Conservation (phyloP, 306 rosid genomes). For the Castanospermum australe region DNA sequence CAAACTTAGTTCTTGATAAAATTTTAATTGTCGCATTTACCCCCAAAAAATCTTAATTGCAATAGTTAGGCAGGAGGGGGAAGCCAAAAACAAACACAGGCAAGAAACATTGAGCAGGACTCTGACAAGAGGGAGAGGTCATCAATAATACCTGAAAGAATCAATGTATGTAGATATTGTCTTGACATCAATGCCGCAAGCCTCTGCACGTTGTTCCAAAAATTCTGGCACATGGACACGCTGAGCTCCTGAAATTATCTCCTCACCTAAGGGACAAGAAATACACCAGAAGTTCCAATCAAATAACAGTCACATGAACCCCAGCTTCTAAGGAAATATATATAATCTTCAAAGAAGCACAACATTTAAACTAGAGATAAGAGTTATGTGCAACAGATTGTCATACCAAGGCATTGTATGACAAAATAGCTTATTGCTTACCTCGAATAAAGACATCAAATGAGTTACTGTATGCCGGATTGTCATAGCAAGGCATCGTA, state of each 20-base stretch:
- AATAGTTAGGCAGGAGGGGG: neutral
- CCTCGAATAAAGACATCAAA: conserved; percentile 98
- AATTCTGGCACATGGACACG: conserved; percentile 82
- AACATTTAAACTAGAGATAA: neutral
- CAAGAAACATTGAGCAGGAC: neutral
- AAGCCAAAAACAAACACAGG: neutral
- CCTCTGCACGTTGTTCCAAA: conserved; percentile 71
- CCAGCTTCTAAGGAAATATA: neutral
- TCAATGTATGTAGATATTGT: conserved; percentile 80
- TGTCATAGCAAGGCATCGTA: conserved; percentile 92
- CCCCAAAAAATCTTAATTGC: neutral
- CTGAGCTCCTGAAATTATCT: conserved; percentile 95
- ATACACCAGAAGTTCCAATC: conserved; percentile 17
- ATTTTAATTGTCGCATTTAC: neutral
- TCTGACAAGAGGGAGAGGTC: neutral
- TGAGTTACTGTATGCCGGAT: conserved; percentile 75
- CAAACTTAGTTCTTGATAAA: neutral
- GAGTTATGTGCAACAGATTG: neutral
- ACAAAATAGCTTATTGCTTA: conserved; percentile 28
- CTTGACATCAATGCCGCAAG: conserved; percentile 73
- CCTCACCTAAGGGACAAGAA: conserved; percentile 66
- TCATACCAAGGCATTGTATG: neutral
- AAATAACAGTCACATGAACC: neutral
- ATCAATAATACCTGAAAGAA: conserved; percentile 70
- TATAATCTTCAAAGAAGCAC: neutral